Evolutionary conservation across 768 basidiomycete species (phyloP), one percentile per base, ranked within the genome.

Genomic region (Gloeopeniophorella convolvens): DNA sequence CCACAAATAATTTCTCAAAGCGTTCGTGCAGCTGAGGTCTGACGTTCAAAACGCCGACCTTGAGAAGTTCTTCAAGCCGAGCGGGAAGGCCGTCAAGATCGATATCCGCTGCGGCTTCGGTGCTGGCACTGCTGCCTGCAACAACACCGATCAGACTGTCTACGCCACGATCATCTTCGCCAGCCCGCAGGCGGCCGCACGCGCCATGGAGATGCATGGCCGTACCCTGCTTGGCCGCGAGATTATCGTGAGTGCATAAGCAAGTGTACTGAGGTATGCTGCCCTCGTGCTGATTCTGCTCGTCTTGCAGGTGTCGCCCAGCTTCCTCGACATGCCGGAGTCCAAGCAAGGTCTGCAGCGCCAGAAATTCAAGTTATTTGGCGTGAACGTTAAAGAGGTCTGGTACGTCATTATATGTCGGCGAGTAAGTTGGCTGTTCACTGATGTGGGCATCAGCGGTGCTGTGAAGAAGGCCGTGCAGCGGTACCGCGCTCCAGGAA

Each of bases 101-200:
- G 54, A 60, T 16, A 63, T 78, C 37, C 77, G 78, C 41, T 69
- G 71, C 46, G 62, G 64, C 13, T 53, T 44, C 18, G 56, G 57
- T 24, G 16, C n/a, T 18, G 35, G 9, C 16, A 41, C 45, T 3
- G 50, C 31, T 15, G 48, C 48, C 9, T 26, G 28, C 10, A 27
- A 2, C 24, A 5, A 9, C 13, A 20, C 18, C 35, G 26, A 18
- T 13, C 41, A 32, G 11, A 33, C 54, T 11, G 45, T 48, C 13
- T 53, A 53, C 18, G 51, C 51, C 2, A 53, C 51, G 1, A 26
- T 53, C 42, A 5, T 42, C 15, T 53, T 53, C 35, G 21, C 11
- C 18, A 34, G 15, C 3, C 7, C 48, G 16, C 23, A 37, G 1
- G 46, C 28, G 11, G 46, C 51, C 15, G 33, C 42, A 21, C 13